Conservation (phyloP, 2,329 filamentous ascomycete species). For the Penicillium sp. region DNA sequence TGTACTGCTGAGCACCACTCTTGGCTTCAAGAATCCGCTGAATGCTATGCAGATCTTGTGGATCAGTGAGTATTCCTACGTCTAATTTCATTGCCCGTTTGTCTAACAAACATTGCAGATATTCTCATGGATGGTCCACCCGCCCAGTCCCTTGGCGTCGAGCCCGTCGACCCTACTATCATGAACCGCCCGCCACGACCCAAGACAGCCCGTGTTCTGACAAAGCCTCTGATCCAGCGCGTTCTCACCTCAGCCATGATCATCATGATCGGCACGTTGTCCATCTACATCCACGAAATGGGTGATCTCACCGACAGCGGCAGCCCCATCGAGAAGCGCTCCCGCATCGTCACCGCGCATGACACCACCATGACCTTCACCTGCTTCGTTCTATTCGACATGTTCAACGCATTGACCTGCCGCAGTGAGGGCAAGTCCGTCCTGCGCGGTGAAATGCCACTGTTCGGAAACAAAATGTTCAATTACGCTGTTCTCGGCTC, state of each 20-base stretch:
- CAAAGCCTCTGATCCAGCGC: constrained; percentile 72
- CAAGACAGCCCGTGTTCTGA: constrained; percentile 87
- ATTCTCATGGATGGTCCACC: constrained; percentile 99
- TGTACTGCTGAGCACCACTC: constrained; percentile 85
- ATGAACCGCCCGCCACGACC: constrained; percentile 88
- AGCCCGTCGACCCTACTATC: constrained; percentile 88
- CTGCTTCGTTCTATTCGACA: constrained; percentile 97
- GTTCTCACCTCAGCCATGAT: constrained; percentile 83
- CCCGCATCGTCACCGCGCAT: constrained; percentile 73
- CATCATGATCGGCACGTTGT: constrained; percentile 89
- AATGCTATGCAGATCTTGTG: constrained; percentile 99
- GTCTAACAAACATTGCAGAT: constrained; percentile 55
- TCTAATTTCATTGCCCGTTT: neutral
- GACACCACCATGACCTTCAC: constrained; percentile 99
- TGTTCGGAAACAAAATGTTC: constrained; percentile 88
- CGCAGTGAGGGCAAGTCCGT: constrained; percentile 88
- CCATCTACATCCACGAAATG: constrained; percentile 92
- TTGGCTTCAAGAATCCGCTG: constrained; percentile 91
- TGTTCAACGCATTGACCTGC: constrained; percentile 97
- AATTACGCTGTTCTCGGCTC: constrained; percentile 91
- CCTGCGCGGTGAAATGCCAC: constrained; percentile 75
- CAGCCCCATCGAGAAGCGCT: constrained; percentile 36
- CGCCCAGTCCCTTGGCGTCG: constrained; percentile 93
- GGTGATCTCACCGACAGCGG: constrained; percentile 57
- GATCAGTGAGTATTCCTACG: constrained; percentile 74